Conservation (phyloP, 1,139 yeast species). For the Kazachstania sp. region DNA sequence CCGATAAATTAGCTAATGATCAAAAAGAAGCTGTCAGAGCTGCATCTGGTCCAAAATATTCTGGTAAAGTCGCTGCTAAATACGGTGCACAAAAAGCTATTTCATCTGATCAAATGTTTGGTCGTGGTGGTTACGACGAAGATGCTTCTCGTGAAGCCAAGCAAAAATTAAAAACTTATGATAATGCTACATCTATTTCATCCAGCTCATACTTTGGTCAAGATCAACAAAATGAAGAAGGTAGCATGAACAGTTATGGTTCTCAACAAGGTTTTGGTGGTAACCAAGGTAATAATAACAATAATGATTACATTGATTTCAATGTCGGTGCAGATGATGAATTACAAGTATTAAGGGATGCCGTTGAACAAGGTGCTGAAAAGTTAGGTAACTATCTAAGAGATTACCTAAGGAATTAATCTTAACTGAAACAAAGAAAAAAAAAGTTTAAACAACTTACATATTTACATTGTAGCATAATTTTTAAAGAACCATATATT, state of each 20-base stretch:
- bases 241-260: constrained; percentile 22
- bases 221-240: constrained; percentile 42
- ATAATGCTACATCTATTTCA: constrained; percentile 84
- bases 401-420: constrained; percentile 54
- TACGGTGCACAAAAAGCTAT: constrained; percentile 89
- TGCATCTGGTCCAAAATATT: constrained; percentile 40
- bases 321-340: constrained; percentile 62
- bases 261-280: constrained; percentile 2
- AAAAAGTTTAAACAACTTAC: not conserved
- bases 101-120: constrained; percentile 90
- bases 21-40: constrained; percentile 36
- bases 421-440: not conserved
- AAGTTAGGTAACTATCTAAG: constrained; percentile 77
- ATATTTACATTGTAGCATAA: not conserved
- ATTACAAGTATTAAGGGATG: constrained; percentile 78
- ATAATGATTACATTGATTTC: constrained; percentile 46
- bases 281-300: constrained; percentile 3
- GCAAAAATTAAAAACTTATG: constrained; percentile 64
- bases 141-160: constrained; percentile 71
- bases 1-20: constrained; percentile 33
- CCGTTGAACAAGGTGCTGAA: constrained; percentile 90
- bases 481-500: not conserved
- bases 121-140: constrained; percentile 79
- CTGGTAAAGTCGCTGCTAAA: constrained; percentile 67
- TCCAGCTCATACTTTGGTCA: constrained; percentile 91